These are phyloP conservation scores for Colletotrichum gigasporum DNA, from an alignment of 2,329 filamentous ascomycete genomes.

Conservation along the genomic window DNA sequence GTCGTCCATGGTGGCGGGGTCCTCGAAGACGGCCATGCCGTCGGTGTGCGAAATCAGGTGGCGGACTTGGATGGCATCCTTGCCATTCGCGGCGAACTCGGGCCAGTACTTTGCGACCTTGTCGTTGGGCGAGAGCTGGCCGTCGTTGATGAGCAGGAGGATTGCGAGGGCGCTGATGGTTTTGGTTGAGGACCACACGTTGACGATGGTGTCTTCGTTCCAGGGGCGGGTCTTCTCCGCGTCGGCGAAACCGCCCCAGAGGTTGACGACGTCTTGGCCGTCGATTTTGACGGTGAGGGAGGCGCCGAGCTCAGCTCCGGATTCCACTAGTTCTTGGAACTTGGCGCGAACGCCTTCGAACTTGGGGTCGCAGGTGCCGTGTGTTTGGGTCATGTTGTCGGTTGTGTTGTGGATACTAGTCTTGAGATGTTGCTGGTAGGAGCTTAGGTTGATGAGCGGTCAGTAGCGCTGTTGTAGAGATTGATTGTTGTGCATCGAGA, in stretches of 20 bases:
- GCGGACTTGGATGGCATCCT: constrained; percentile 48
- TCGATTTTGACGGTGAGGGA: constrained; percentile 51
- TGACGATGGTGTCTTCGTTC: constrained; percentile 49
- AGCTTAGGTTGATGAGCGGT: not conserved
- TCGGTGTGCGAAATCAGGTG: constrained; percentile 53
- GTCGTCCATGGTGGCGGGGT: constrained; percentile 41
- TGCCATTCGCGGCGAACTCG: constrained; percentile 53
- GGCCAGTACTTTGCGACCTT: constrained; percentile 55
- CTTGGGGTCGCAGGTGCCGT: constrained; percentile 47
- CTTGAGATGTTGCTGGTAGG: too few species aligned
- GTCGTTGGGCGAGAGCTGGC: constrained; percentile 45
- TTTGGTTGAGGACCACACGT: constrained; percentile 53
- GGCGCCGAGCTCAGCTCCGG: constrained; percentile 54
- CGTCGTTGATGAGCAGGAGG: constrained; percentile 50
- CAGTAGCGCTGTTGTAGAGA: not conserved
- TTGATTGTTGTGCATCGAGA: too few species aligned
- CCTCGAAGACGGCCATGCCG: constrained; percentile 45
- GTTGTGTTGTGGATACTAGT: not conserved
- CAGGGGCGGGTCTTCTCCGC: constrained; percentile 42
- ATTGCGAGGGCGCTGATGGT: constrained; percentile 46
- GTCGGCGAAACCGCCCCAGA: constrained; percentile 54
- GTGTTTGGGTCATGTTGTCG: constrained; percentile 34
- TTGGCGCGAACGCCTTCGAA: constrained; percentile 46
- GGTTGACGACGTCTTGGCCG: constrained; percentile 51
- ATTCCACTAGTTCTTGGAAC: constrained; percentile 45